A percentile compares a stretch with the other conserved stretches of the same genome.
Conservation (phyloP, 768 basidiomycete genomes). For the Russula griseocarnosa region DNA sequence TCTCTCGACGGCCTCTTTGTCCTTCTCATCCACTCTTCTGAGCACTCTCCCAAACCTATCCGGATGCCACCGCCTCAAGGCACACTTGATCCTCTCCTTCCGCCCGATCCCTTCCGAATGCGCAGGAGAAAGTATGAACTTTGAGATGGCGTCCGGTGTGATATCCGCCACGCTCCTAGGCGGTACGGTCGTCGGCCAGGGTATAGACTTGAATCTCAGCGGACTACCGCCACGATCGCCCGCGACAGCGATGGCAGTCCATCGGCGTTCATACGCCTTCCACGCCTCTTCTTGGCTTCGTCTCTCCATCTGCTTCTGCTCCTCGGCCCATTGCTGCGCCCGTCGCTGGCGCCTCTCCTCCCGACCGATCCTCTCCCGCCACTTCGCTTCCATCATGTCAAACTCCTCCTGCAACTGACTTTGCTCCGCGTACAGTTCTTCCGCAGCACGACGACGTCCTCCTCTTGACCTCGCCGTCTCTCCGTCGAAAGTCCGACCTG, state of each 20-base stretch:
- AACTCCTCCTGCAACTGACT: constrained; percentile 53
- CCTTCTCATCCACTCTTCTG: constrained; percentile 47
- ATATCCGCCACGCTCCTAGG: constrained; percentile 50
- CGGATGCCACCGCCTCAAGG: constrained; percentile 76
- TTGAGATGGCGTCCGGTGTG: constrained; percentile 47
- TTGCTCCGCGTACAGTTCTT: constrained; percentile 35
- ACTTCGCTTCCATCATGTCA: constrained; percentile 49
- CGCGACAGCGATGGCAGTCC: constrained; percentile 48
- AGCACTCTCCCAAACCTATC: constrained; percentile 65
- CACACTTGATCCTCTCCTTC: constrained; percentile 63
- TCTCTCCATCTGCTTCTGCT: constrained; percentile 40
- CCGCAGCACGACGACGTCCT: constrained; percentile 18
- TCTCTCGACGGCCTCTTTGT: constrained; percentile 52
- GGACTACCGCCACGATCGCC: constrained; percentile 37
- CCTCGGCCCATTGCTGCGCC: constrained; percentile 38
- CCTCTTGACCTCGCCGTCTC: not conserved
- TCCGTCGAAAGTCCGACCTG: constrained; percentile 12
- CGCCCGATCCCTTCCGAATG: constrained; percentile 57
- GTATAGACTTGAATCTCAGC: constrained; percentile 58
- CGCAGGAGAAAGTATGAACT: constrained; percentile 59
- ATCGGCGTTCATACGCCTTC: constrained; percentile 60
- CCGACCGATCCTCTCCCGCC: constrained; percentile 48
- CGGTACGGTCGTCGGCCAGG: constrained; percentile 58
- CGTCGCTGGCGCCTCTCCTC: constrained; percentile 41
- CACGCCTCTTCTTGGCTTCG: constrained; percentile 54